These are phyloP conservation scores for Uronychia setigera DNA, from an alignment of 73 alveolate genomes.

Conservation along the genomic window DNA sequence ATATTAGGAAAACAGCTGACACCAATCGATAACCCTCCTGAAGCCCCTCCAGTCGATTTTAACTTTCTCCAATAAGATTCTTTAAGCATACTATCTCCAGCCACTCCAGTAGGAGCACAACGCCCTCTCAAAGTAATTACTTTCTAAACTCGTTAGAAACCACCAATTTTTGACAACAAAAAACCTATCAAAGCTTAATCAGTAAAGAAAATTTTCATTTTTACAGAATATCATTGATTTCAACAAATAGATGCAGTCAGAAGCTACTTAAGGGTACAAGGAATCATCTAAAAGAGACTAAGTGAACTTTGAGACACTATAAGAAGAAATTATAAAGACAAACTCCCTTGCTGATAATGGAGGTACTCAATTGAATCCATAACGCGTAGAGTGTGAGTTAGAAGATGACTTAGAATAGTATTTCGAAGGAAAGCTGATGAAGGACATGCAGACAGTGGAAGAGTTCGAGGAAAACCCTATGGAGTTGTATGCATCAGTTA, in stretches of 20 bases:
- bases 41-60: background rate
- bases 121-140: background rate
- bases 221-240: background rate
- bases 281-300: background rate
- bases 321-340: background rate
- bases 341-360: too few relatives aligned
- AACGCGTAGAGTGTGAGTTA: conserved; percentile 18
- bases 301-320: background rate
- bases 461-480: conserved; percentile 21
- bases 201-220: background rate
- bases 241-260: background rate
- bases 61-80: background rate
- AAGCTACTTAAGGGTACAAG: background rate
- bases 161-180: background rate
- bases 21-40: background rate
- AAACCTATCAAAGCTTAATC: background rate
- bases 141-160: background rate
- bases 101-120: background rate
- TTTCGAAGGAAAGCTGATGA: conserved; percentile 32
- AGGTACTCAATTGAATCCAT: too few relatives aligned
- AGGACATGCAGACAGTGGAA: conserved; percentile 36
- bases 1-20: background rate
- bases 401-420: conserved; percentile 59
- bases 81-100: background rate
- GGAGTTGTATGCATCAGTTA: conserved; percentile 8